A percentile compares a stretch with the other conserved stretches of the same genome.
Conservation (phyloP, 805 yeast species). For the Kodamaea restingae region DNA sequence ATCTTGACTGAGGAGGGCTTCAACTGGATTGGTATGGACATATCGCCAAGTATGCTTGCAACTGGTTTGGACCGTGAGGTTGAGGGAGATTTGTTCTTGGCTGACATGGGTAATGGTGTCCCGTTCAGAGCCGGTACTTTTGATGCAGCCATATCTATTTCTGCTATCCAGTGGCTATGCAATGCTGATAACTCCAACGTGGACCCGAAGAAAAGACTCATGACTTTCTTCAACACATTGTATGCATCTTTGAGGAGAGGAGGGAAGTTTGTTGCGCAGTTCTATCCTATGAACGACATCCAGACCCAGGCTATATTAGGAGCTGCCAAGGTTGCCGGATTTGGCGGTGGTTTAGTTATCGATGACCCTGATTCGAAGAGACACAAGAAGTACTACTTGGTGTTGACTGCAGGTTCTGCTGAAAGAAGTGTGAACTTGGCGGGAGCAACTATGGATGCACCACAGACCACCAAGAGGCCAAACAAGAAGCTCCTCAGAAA, state of each 20-base stretch:
- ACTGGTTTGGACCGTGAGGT: slow-evolving; percentile 88
- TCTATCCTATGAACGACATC: slow-evolving; percentile 86
- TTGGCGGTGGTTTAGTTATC: slow-evolving; percentile 90
- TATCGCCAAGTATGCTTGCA: slow-evolving; percentile 92
- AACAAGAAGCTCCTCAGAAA: slow-evolving; percentile 49
- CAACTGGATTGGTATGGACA: slow-evolving; percentile 94
- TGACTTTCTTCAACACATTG: slow-evolving; percentile 80
- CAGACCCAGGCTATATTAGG: slow-evolving; percentile 74
- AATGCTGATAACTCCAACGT: slow-evolving; percentile 82
- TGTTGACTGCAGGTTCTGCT: slow-evolving; percentile 80
- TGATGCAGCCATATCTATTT: slow-evolving; percentile 92
- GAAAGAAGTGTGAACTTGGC: slow-evolving; percentile 70
- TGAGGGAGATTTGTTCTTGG: slow-evolving; percentile 87
- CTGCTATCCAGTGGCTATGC: slow-evolving; percentile 97
- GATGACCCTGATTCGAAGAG: slow-evolving; percentile 93
- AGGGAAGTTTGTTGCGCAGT: slow-evolving; percentile 96
- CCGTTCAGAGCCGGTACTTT: slow-evolving; percentile 96
- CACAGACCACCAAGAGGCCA: slow-evolving; percentile 38
- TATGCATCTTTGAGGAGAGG: slow-evolving; percentile 87
- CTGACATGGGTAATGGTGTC: slow-evolving; percentile 90
- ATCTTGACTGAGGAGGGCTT: slow-evolving; percentile 91
- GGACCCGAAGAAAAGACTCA: slow-evolving; percentile 79
- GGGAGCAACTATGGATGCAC: slow-evolving; percentile 78
- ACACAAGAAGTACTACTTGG: slow-evolving; percentile 86
- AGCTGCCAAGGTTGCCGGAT: slow-evolving; percentile 92